Base-by-base conservation (phyloP, 176 grass and related monocot genomes). In the Coix lacrymajobi region DNA sequence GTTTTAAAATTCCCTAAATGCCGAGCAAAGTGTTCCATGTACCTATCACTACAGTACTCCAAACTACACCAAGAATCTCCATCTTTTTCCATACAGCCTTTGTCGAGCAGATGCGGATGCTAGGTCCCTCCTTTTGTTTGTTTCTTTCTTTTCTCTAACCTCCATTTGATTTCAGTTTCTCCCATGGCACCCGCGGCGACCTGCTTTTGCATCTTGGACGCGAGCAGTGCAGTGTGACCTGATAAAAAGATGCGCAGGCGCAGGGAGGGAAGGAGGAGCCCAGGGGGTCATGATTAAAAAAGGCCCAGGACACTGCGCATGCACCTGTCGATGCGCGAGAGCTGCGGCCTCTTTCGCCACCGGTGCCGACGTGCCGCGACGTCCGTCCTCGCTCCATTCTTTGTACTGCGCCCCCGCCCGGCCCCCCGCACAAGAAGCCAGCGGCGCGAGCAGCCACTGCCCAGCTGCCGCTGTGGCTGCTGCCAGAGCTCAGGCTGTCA, bases 131-230 rank as follows among this genome's bases (percentile, higher is more conserved):
- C 25, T 72, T 57, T 64, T 13, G 4, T 48, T 7, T 26, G 41
- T 82, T 22, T 24, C 64, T 40, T 62, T 61, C 54, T 24, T 34
- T 51, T 15, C 8, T 16, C 3, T 51, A 19, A 11, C 10, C 29
- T 72, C 15, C 78, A 66, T 78, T 85, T 89, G 78, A 90, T 90
- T 90, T 90, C 58, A 56, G 62, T 82, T 90, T 72, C 83, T 82
- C 78, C 88, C 83, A 86, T 86, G 40, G 40, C 69, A 71, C 3
- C 37, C n/a, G 19, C 68, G 46, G 16, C 67, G 34, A 17, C 43
- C 66, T 37, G 4, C 61, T 81, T 81, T 76, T 62, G 36, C 48
- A 26, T 17, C 60, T 19, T 16, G 44, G 72, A 34, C 34, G 1
- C 16, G 71, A 81, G 15, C 52, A 49, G 77, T 38, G 15, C 52